Percentiles rank a stretch among this genome's conserved stretches.
phyloP scores from a whole-genome alignment of 2,329 filamentous ascomycete genomes.

The Arthrinium phaeospermum region DNA sequence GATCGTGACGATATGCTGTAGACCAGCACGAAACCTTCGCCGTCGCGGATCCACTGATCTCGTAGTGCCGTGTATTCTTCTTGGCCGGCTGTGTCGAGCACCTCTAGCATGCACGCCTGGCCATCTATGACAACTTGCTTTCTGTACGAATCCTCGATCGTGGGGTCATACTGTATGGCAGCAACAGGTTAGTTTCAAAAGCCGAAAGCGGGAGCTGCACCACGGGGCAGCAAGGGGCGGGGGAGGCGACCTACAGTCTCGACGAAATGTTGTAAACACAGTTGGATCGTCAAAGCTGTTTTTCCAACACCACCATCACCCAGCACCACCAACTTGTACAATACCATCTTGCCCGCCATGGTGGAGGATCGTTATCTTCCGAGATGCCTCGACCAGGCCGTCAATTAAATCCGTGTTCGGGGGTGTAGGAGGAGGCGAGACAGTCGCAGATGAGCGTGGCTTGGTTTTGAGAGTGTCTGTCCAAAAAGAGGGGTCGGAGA shows the following conservation, averaged over 20 bases:
- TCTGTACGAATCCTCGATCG: slow-evolving; percentile 86
- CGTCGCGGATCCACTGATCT: slow-evolving; percentile 98
- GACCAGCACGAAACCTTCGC: slow-evolving; percentile 95
- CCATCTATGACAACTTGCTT: slow-evolving; percentile 93
- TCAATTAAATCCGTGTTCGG: slow-evolving; percentile 27
- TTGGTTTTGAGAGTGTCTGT: slow-evolving; percentile 4
- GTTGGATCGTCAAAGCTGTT: slow-evolving; percentile 92
- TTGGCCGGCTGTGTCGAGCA: slow-evolving; percentile 95
- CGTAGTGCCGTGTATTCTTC: slow-evolving; percentile 97
- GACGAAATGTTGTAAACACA: slow-evolving; percentile 98
- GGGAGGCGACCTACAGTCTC: slow-evolving; percentile 70
- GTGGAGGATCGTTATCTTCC: slow-evolving; percentile 34
- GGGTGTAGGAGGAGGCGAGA: slow-evolving; percentile 20
- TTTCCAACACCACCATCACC: slow-evolving; percentile 95
- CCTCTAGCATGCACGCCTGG: slow-evolving; percentile 96
- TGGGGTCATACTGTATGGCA: slow-evolving; percentile 74
- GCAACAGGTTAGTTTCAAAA: neutral
- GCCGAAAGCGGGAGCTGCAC: neutral
- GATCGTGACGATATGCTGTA: slow-evolving; percentile 98
- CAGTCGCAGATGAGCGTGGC: slow-evolving; percentile 23
- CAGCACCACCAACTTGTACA: slow-evolving; percentile 95
- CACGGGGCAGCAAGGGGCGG: neutral
- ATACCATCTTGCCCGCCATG: slow-evolving; percentile 93
- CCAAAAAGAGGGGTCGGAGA: slow-evolving; percentile 18
- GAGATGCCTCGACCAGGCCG: slow-evolving; percentile 26